These are phyloP conservation scores for Haematococcus sp. DNA, from an alignment of 139 green algal genomes.

Conservation along the genomic window DNA sequence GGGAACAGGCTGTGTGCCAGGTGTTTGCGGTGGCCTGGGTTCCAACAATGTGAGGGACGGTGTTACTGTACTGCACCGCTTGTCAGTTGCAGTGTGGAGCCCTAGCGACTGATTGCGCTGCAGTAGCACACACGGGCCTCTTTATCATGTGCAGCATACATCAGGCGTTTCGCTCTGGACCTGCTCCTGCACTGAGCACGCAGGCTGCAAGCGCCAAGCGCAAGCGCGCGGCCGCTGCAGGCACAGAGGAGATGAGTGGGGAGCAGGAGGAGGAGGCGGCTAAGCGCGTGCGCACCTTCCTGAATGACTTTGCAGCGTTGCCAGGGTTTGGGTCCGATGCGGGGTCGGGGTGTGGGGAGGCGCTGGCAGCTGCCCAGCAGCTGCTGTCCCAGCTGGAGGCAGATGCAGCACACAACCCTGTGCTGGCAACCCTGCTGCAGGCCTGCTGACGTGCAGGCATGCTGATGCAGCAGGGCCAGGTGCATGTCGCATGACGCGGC, in stretches of 20 bases:
- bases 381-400: slow-evolving; percentile 46
- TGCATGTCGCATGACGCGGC: too few species aligned
- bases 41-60: background rate
- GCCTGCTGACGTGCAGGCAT: too few species aligned
- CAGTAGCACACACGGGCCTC: background rate
- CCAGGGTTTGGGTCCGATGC: slow-evolving; percentile 33
- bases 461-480: too few species aligned
- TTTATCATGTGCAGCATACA: background rate
- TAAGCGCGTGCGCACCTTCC: slow-evolving; percentile 27
- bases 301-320: slow-evolving; percentile 63
- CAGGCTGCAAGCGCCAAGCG: slow-evolving; percentile 8
- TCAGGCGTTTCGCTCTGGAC: background rate
- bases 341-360: slow-evolving; percentile 32
- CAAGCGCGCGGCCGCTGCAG: background rate
- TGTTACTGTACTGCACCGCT: background rate
- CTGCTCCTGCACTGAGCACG: background rate
- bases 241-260: background rate
- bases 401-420: slow-evolving; percentile 47
- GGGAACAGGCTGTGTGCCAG: background rate
- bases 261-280: slow-evolving; percentile 1
- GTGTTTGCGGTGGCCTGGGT: background rate
- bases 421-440: slow-evolving; percentile 31
- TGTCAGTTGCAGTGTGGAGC: background rate
- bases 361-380: slow-evolving; percentile 27
- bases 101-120: background rate